Conservation (phyloP, 1,284 basidiomycete species). For the Rhodotorula sp. region DNA sequence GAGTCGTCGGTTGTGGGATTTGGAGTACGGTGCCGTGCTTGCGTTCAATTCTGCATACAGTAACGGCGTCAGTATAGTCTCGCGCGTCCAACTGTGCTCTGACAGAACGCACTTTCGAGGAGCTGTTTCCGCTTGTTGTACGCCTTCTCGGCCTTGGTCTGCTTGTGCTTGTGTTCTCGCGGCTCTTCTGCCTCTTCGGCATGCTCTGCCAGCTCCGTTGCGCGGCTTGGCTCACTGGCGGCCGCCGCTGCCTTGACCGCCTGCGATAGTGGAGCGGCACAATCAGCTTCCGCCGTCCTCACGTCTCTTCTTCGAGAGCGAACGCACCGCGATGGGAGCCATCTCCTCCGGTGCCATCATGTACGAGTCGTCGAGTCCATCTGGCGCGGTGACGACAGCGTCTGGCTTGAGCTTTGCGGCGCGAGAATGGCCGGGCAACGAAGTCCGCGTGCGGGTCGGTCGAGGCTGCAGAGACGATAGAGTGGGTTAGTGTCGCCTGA, state of each 20-base stretch:
- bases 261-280: not conserved
- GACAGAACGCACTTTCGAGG: conserved; percentile 56
- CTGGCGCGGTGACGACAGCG: conserved; percentile 9
- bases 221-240: not conserved
- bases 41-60: conserved; percentile 58
- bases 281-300: not conserved
- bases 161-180: not conserved
- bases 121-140: conserved; percentile 66
- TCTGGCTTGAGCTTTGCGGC: conserved; percentile 7
- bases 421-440: conserved; percentile 30
- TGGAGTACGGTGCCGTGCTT: conserved; percentile 64
- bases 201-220: not conserved
- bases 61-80: not conserved
- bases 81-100: conserved; percentile 36
- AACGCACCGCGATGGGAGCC: conserved; percentile 18
- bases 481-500: not conserved
- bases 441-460: conserved; percentile 20
- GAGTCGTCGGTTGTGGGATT: conserved; percentile 66
- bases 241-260: conserved; percentile 5
- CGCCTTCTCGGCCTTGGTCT: conserved; percentile 68
- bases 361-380: conserved; percentile 20
- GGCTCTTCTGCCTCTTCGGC: not conserved
- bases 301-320: not conserved
- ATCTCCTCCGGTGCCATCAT: conserved; percentile 26
- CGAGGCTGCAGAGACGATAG: conserved; percentile 18